A percentile compares a stretch with the other conserved stretches of the same genome.
phyloP scores from a whole-genome alignment of 129 eudicot genomes.

The Ambrosia trifida region DNA sequence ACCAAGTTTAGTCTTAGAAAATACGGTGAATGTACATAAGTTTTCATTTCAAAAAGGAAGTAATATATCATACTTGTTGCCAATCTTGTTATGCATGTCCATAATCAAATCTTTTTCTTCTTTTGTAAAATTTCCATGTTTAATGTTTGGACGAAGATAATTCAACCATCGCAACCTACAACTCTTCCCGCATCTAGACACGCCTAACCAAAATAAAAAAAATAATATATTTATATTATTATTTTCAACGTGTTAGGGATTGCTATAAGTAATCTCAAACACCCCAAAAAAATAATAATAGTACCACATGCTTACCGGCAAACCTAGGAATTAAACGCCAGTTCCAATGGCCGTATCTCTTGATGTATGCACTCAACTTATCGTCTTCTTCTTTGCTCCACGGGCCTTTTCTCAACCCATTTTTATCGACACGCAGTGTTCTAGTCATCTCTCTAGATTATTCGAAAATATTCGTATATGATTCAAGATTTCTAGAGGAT shows the following conservation, averaged over 20 bases:
- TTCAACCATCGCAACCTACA: constrained; percentile 51
- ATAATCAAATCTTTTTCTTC: constrained; percentile 41
- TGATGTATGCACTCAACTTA: background rate
- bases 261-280: background rate
- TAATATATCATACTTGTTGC: constrained; percentile 38
- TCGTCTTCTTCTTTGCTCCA: constrained; percentile 12
- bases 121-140: constrained; percentile 39
- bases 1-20: background rate
- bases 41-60: background rate
- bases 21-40: background rate
- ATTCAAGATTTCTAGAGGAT: too few relatives aligned
- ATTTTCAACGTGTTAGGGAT: background rate
- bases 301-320: background rate
- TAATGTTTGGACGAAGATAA: constrained; percentile 38
- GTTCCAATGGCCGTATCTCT: constrained; percentile 4
- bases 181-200: constrained; percentile 50
- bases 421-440: background rate
- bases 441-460: background rate
- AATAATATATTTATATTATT: background rate
- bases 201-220: constrained; percentile 20
- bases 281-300: background rate
- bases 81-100: constrained; percentile 32
- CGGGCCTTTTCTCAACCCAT: background rate
- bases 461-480: background rate
- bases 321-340: background rate